Base-by-base conservation (phyloP, 345 rosid species). In the Pistacia atlantica region DNA sequence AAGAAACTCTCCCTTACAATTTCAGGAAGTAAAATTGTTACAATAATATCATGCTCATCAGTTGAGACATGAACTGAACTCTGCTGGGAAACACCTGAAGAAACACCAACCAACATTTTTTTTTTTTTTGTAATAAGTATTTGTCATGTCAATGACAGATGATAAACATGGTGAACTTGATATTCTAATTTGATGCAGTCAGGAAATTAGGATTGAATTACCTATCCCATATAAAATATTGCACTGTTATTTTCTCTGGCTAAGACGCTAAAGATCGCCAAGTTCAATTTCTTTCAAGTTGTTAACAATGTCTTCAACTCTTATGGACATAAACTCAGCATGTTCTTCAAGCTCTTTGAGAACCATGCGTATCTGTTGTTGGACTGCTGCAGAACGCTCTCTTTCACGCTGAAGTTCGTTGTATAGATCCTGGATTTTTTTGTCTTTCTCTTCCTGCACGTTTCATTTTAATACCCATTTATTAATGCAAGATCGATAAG, bases 361-460 rank as follows among this genome's bases (percentile, higher is more conserved):
- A 68, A 83, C 58, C 73, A 64, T 56, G 54, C 2, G 46, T 69
- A 86, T 73, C 56, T 86, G 85, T 31, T 77, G 80, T 18, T 49
- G 83, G 72, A 81, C 25, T 42, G 57, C 78, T 20, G 83, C 75
- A 52, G 82, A 79, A 46, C 70, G 65, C 54, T 81, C 77, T 77
- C 70, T 81, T 79, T 80, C 84, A 6, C 2, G 64, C 65, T 74
- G 81, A 69, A 85, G 81, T 68, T 86, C 83, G 14, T 79, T 56
- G 42, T 38, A 75, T 57, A 86, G 65, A 69, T 81, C 83, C 83
- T 66, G 82, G 57, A 81, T 86, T 80, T 79, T 79, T 79, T 69
- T 77, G 68, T 79, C 83, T 55, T 83, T 83, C 73, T 86, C 84
- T 77, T 83, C 83, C 86, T 83, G 85, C 74, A 64, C 52, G 37